A percentile compares a stretch with the other conserved stretches of the same genome.
These are phyloP conservation scores for Fusarium stilboides DNA, from an alignment of 2,329 filamentous ascomycete species.

Conservation along the genomic window DNA sequence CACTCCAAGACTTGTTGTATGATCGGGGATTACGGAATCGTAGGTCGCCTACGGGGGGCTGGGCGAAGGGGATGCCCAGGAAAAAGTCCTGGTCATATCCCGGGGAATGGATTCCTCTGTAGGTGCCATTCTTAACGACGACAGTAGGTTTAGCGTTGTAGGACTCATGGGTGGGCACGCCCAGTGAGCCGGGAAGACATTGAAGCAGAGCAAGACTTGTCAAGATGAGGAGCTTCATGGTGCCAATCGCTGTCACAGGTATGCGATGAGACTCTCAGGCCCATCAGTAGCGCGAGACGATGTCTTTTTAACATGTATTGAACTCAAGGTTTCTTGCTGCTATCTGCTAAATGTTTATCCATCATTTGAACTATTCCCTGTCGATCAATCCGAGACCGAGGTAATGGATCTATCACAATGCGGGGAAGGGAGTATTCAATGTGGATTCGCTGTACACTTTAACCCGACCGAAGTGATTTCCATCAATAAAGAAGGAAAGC, in stretches of 20 bases:
- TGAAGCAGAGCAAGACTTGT: neutral
- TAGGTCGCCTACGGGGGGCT: slow-evolving; percentile 63
- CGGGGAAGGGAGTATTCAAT: too few relatives aligned
- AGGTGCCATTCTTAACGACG: slow-evolving; percentile 60
- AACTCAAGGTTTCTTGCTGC: too few relatives aligned
- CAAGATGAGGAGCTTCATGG: neutral
- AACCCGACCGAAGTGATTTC: too few relatives aligned
- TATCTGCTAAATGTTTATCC: too few relatives aligned
- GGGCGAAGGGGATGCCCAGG: slow-evolving; percentile 70
- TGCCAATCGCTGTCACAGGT: neutral
- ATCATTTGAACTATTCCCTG: too few relatives aligned
- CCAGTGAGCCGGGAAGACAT: neutral
- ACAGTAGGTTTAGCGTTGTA: neutral
- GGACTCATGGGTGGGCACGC: neutral
- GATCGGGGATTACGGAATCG: slow-evolving; percentile 66
- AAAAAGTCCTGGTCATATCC: slow-evolving; percentile 66
- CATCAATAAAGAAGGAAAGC: too few relatives aligned
- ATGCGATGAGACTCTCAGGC: too few relatives aligned
- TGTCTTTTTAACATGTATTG: too few relatives aligned
- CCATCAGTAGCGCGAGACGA: too few relatives aligned
- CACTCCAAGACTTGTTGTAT: slow-evolving; percentile 61
- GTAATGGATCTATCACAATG: too few relatives aligned
- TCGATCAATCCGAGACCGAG: too few relatives aligned
- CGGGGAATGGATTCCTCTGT: slow-evolving; percentile 57
- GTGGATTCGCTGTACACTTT: too few relatives aligned